Percentiles rank a stretch among this genome's conserved stretches.
These are phyloP conservation scores for Gymnopilus dilepis DNA, from an alignment of 768 basidiomycete genomes.

Conservation along the genomic window DNA sequence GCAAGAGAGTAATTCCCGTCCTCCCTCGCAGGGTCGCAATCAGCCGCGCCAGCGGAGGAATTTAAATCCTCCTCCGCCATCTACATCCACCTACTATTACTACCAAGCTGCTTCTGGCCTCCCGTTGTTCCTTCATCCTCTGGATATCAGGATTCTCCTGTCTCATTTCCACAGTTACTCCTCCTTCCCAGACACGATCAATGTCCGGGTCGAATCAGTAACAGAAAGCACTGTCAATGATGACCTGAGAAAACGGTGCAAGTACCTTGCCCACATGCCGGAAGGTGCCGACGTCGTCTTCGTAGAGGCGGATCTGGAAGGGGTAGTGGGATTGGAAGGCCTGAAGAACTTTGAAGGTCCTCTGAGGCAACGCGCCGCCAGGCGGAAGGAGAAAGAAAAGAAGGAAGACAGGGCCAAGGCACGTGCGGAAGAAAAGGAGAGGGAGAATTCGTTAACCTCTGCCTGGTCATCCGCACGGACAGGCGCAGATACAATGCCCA, in stretches of 20 bases:
- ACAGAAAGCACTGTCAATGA: constrained; percentile 87
- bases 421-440: constrained; percentile 77
- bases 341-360: constrained; percentile 85
- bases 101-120: constrained; percentile 94
- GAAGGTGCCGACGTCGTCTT: constrained; percentile 94
- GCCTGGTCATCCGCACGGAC: constrained; percentile 22
- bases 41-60: constrained; percentile 71
- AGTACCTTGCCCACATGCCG: constrained; percentile 92
- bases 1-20: constrained; percentile 15
- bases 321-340: constrained; percentile 76
- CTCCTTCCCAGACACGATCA: constrained; percentile 83
- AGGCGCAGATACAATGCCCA: constrained; percentile 20
- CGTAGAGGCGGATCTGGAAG: constrained; percentile 83
- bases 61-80: constrained; percentile 85
- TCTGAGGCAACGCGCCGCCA: constrained; percentile 72
- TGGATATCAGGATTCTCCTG: constrained; percentile 93
- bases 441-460: constrained; percentile 53
- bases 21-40: constrained; percentile 40
- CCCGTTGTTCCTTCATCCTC: constrained; percentile 91
- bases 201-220: constrained; percentile 77
- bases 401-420: constrained; percentile 87
- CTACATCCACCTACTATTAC: constrained; percentile 91
- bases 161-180: constrained; percentile 83
- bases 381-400: constrained; percentile 80
- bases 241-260: constrained; percentile 92